Percentiles rank a stretch among this genome's conserved stretches.
Conservation (phyloP, 805 yeast genomes). For the Kuraishia hungarica region DNA sequence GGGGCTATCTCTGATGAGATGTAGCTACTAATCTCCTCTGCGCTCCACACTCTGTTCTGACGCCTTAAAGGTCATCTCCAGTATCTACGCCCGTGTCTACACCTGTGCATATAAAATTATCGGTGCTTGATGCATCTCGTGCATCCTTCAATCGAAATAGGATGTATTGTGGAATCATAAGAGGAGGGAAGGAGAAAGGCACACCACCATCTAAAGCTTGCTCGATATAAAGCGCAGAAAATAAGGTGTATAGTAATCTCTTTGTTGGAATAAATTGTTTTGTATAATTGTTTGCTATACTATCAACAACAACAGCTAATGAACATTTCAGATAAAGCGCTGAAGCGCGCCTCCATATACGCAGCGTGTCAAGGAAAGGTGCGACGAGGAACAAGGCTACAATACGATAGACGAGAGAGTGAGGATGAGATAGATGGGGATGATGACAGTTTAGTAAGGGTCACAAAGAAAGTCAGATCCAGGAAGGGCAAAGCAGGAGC, state of each 20-base stretch:
- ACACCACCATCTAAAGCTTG: no score
- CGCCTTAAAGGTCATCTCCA: not conserved
- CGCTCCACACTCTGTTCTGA: not conserved
- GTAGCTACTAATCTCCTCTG: no score
- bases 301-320: not conserved
- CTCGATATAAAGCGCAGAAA: no score
- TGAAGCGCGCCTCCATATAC: conserved; percentile 1
- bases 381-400: not conserved
- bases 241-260: no score
- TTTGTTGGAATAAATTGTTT: no score
- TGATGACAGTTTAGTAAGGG: not conserved
- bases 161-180: not conserved
- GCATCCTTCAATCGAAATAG: not conserved
- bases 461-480: no score
- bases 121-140: not conserved
- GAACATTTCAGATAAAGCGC: not conserved
- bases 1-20: no score
- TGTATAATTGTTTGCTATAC: no score
- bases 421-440: not conserved
- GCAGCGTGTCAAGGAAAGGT: not conserved
- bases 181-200: no score
- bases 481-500: not conserved
- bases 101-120: not conserved
- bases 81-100: no score
- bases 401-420: not conserved